Base-by-base conservation (phyloP, 768 basidiomycete genomes). In the Collybia nuda region DNA sequence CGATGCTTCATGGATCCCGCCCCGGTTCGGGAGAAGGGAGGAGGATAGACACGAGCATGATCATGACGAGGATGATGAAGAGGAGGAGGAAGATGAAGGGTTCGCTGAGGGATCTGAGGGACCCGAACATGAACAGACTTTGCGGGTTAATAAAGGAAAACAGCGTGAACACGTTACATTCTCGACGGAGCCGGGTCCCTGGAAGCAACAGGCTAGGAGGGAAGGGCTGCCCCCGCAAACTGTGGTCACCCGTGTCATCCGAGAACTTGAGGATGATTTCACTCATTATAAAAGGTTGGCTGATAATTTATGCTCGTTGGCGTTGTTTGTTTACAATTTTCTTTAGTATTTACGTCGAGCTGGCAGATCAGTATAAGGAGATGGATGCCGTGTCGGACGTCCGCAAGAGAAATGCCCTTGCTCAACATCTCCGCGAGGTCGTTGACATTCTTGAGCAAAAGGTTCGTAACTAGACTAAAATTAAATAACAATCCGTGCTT, bases 231-330 rank as follows among this genome's bases (percentile, higher is more conserved):
- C 93, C 1, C 89, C 93, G 19, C 95, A 98, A 67, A 94, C 93
- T 0, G 82, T 96, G 11, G 78, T 97, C 3, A 78, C 84, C 23
- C 76, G 89, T 3, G 92, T 97, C 9, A 71, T 98, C 24, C 66
- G 87, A 52, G 93, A 96, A 67, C 74, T 99, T 6, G 96, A 98
- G 64, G 93, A 93, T 53, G 96, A 99, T 63, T 98, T 98, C 62
- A 82, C 82, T 29, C 92, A 93, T 69, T 96, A 95, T 67, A 97
- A 93, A 70, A 85, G 88, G 97, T 98, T 56, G 23, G 84, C 72
- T 19, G 26, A 29, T 15, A 51, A 41, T 40, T 32, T 37, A n/a
- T 40, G 32, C 35, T 18, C 22, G 48, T 32, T 19, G n/a, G 37
- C 19, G 51, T 46, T 17, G 37, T 37, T 48, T 41, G 19, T 26